Conservation (phyloP, 1,284 basidiomycete species). For the Testicularia cyperi region DNA sequence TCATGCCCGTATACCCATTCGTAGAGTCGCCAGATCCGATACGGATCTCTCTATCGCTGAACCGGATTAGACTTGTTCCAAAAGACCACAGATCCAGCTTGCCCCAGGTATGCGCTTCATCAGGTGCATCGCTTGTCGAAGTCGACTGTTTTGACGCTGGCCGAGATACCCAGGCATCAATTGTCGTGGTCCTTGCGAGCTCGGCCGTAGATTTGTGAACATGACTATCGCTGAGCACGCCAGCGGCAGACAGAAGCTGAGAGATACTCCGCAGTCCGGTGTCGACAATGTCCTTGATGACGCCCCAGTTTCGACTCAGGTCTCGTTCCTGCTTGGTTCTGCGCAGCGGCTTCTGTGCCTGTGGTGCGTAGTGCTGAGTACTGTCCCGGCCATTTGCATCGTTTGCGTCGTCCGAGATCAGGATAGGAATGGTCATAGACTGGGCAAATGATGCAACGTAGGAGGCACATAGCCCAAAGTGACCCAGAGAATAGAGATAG, state of each 20-base stretch:
- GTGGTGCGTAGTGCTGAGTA: no score
- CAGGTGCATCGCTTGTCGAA: no score
- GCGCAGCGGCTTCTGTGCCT: conserved; percentile 9
- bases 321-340: conserved; percentile 21
- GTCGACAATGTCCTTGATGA: conserved; percentile 29
- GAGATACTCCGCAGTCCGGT: conserved; percentile 13
- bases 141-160: background rate
- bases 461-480: conserved; percentile 21
- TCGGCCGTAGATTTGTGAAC: no score
- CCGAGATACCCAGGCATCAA: conserved; percentile 4
- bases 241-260: no score
- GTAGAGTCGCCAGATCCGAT: conserved; percentile 21
- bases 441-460: conserved; percentile 24
- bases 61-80: conserved; percentile 16
- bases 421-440: conserved; percentile 13
- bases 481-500: conserved; percentile 18
- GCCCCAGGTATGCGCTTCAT: no score
- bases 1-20: conserved; percentile 15
- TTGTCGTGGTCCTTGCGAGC: no score
- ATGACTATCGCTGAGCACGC: no score
- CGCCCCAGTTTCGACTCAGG: conserved; percentile 33
- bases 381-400: background rate
- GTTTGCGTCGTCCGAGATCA: background rate
- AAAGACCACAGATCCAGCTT: no score
- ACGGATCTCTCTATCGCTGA: conserved; percentile 21